phyloP scores from a whole-genome alignment of 768 basidiomycete species.

The Gelatoporia subvermispora region DNA sequence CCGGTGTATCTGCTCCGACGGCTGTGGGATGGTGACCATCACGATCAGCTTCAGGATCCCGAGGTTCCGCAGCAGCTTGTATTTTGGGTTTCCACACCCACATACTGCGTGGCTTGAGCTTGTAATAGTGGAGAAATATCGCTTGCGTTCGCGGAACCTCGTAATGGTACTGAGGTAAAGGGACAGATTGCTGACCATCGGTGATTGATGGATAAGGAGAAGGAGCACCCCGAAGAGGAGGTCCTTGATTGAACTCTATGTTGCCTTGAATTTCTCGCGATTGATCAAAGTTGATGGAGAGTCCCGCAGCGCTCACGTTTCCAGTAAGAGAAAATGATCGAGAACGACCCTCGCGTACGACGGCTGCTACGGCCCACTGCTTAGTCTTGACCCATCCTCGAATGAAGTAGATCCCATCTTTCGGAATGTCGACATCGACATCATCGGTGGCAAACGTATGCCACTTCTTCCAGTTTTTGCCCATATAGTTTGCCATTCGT shows the following conservation, averaged over 20 bases:
- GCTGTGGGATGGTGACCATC: not conserved
- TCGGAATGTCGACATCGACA: conserved; percentile 2
- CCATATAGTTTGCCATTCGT: conserved; percentile 9
- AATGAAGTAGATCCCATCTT: conserved; percentile 5
- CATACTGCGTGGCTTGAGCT: conserved; percentile 8
- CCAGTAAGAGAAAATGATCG: conserved; percentile 1
- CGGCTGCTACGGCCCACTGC: conserved; percentile 8
- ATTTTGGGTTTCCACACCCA: not conserved
- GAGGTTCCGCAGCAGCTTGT: conserved; percentile 10
- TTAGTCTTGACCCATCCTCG: conserved; percentile 5
- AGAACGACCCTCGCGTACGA: conserved; percentile 1
- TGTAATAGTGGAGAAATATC: conserved; percentile 17
- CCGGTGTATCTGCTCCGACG: too few species aligned
- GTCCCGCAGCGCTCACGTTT: not conserved
- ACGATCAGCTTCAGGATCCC: conserved; percentile 3
- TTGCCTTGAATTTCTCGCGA: not conserved
- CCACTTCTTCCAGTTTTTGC: conserved; percentile 8
- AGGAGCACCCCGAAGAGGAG: not conserved
- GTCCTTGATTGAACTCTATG: not conserved
- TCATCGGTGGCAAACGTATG: conserved; percentile 3
- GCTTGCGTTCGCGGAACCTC: not conserved
- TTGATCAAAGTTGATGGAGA: not conserved
- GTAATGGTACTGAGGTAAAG: too few species aligned
- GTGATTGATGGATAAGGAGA: too few species aligned
- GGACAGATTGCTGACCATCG: too few species aligned